A percentile compares a stretch with the other conserved stretches of the same genome.
phyloP scores from a whole-genome alignment of 306 rosid genomes.

The Hippophae gyantsensis region DNA sequence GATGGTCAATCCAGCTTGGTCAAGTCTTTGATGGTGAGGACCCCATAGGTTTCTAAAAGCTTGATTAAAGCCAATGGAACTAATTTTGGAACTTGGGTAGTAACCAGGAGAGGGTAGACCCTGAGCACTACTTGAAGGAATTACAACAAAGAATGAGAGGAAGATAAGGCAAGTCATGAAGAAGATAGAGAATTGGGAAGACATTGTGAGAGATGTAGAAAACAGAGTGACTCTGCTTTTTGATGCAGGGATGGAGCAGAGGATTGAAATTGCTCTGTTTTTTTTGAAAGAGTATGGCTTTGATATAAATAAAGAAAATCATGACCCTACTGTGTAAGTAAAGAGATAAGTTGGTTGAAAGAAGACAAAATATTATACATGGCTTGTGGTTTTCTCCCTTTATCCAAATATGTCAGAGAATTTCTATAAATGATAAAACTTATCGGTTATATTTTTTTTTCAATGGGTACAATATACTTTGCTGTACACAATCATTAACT shows the following conservation, averaged over 20 bases:
- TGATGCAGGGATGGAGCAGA: constrained; percentile 25
- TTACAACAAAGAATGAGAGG: constrained; percentile 19
- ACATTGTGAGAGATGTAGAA: constrained; percentile 15
- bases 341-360: constrained; percentile 25
- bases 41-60: constrained; percentile 76
- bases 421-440: constrained; percentile 12
- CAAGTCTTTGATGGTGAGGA: constrained; percentile 57
- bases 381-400: constrained; percentile 12
- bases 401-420: constrained; percentile 6
- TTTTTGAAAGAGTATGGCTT: constrained; percentile 23
- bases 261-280: constrained; percentile 11
- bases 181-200: constrained; percentile 18
- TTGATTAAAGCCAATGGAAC: constrained; percentile 41
- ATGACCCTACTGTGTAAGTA: constrained; percentile 25
- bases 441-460: no score
- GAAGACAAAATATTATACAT: constrained; percentile 24
- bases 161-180: constrained; percentile 35
- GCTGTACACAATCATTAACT: no score
- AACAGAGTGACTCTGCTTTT: constrained; percentile 29
- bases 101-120: constrained; percentile 82
- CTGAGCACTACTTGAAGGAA: constrained; percentile 32
- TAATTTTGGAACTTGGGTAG: constrained; percentile 48
- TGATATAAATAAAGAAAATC: constrained; percentile 37
- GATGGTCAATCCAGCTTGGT: constrained; percentile 44
- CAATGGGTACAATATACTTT: no score